Evolutionary conservation across 129 eudicot genomes (phyloP), one percentile per base, ranked within the genome.

Genomic region (Pittosporum tobira): DNA sequence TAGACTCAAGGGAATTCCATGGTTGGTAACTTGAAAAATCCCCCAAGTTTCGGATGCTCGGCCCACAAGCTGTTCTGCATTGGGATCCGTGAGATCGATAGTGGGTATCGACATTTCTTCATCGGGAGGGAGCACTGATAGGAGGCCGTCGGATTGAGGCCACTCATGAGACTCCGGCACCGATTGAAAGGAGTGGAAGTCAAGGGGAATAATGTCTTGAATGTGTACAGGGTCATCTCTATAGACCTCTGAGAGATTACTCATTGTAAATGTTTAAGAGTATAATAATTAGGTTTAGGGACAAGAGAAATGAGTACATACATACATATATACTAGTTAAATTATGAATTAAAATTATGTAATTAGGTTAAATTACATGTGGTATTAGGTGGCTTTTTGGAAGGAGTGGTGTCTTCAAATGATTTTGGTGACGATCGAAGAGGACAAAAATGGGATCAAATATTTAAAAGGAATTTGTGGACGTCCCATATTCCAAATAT

Each of bases 21-120:
- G 96, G 66, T 84, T 81, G 3, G 52, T 74, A 29, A 88, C 68
- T 58, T 88, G 87, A 67, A 88, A 88, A 62, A 88, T 61, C 22
- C 96, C 96, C 94, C 88, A 81, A 2, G 65, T 71, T 47, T 78
- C 58, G 8, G 80, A 80, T 14, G 96, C 94, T 49, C 71, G 66
- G 38, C 77, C 73, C 2, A 88, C 55, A 4, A 74, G 78, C 9
- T 73, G 73, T 46, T 30, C 57, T 1, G 44, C 79, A 11, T 73
- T 66, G 14, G 84, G 70, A 34, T 67, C 72, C 2, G 6, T 28
- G 14, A 88, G 80, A 64, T 78, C 84, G 3, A 88, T 70, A 10
- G 75, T 43, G 1, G 96, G 89, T 2, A 80, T 50, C n/a, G 28
- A 34, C 1, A 54, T 16, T 23, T 51, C 28, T 24, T 57, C 58